Percentiles rank a stretch among this genome's conserved stretches.
Conservation (phyloP, 306 rosid genomes). For the Acmispon strigosus region DNA sequence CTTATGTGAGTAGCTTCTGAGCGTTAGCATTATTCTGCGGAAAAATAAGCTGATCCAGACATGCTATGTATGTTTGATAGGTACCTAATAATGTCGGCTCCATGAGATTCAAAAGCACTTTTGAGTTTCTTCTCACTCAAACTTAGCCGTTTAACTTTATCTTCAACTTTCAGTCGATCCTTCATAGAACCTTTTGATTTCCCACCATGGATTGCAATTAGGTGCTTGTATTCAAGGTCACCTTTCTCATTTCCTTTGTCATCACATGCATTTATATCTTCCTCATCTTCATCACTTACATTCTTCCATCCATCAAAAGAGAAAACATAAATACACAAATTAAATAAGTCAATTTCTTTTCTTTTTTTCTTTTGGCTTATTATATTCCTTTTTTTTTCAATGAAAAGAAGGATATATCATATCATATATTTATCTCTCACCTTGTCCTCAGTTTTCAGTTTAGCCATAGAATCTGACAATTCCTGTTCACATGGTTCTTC, state of each 20-base stretch:
- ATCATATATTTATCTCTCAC: conserved; percentile 25
- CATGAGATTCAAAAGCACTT: conserved; percentile 51
- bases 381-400: not conserved
- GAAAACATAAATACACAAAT: not conserved
- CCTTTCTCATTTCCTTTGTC: conserved; percentile 27
- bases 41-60: too few species aligned
- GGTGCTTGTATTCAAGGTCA: conserved; percentile 46
- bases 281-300: conserved; percentile 45
- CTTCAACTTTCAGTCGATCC: conserved; percentile 44
- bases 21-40: too few species aligned
- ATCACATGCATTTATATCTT: conserved; percentile 27
- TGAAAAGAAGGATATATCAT: not conserved
- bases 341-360: too few species aligned
- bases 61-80: not conserved
- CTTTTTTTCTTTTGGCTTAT: not conserved
- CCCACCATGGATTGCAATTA: conserved; percentile 75
- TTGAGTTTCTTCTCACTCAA: conserved; percentile 70
- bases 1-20: too few species aligned
- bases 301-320: conserved; percentile 36
- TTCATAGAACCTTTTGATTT: conserved; percentile 62
- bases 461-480: conserved; percentile 19
- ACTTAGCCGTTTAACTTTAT: conserved; percentile 70
- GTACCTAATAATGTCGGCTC: conserved; percentile 73
- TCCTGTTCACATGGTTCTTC: conserved; percentile 30
- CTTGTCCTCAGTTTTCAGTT: conserved; percentile 28